Conservation (phyloP, 495 filamentous ascomycete species). For the Daldinia bambusicola region DNA sequence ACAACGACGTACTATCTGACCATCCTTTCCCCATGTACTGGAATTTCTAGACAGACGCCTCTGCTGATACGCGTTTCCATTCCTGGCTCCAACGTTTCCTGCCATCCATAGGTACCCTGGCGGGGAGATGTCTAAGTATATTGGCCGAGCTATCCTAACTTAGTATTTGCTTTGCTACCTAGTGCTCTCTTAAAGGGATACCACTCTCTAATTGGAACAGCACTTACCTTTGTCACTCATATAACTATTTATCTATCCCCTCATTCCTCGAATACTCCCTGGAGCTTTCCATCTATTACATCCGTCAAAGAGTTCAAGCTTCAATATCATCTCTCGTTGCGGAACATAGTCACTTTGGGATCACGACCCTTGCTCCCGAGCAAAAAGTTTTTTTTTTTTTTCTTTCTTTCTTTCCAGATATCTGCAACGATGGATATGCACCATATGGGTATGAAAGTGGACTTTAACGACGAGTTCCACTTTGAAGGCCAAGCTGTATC, state of each 20-base stretch:
- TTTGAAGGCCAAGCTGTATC: constrained; percentile 40
- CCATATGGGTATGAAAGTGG: constrained; percentile 41
- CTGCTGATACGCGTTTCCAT: constrained; percentile 42
- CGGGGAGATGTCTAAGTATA: constrained; percentile 46
- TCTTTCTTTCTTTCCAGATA: constrained; percentile 4
- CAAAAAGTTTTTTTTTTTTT: too few relatives aligned
- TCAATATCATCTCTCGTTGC: constrained; percentile 18
- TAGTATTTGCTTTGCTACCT: constrained; percentile 35
- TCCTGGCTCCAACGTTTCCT: constrained; percentile 41
- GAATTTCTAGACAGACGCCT: constrained; percentile 40
- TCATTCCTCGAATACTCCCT: constrained; percentile 40
- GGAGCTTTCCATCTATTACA: constrained; percentile 35
- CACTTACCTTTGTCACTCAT: constrained; percentile 37
- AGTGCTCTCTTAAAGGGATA: constrained; percentile 38
- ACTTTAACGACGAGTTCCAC: constrained; percentile 43
- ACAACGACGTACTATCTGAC: constrained; percentile 34
- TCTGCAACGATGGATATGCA: constrained; percentile 34
- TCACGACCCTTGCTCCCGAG: constrained; percentile 10
- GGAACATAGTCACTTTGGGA: constrained; percentile 24
- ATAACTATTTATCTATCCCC: constrained; percentile 46
- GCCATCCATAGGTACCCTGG: constrained; percentile 44
- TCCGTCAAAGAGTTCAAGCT: constrained; percentile 18
- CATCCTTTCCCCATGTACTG: constrained; percentile 43
- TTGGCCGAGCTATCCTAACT: constrained; percentile 46
- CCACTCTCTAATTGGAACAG: constrained; percentile 33